Evolutionary conservation across 2,329 filamentous ascomycete genomes (phyloP).

Genomic region (Thelonectria olida): DNA sequence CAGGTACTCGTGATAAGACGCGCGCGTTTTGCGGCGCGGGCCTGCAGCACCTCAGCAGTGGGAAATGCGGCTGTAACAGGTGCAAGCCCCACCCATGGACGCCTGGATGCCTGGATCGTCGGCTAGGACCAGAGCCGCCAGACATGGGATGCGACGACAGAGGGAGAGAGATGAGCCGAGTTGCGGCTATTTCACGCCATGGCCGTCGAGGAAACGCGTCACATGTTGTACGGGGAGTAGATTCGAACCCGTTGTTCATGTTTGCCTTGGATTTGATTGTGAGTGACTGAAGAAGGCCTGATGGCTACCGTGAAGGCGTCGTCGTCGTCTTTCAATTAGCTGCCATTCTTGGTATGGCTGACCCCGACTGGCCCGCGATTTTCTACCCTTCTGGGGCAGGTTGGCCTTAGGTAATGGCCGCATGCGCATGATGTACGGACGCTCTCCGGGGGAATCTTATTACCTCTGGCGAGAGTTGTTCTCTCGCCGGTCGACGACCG

Average conservation of each 20-base stretch:
- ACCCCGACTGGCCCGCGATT: background rate
- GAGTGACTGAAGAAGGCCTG: no score
- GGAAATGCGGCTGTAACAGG: slow-evolving; percentile 38
- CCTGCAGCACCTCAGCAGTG: no score
- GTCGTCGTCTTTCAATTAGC: background rate
- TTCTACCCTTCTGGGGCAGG: background rate
- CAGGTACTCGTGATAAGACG: slow-evolving; percentile 29
- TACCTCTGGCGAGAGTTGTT: background rate
- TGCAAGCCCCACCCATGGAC: slow-evolving; percentile 20
- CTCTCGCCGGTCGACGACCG: background rate
- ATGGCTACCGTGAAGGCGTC: background rate
- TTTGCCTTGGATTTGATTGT: no score
- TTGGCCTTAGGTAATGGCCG: background rate
- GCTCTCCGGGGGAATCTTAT: background rate
- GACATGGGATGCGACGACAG: slow-evolving; percentile 29
- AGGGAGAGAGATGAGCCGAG: slow-evolving; percentile 10
- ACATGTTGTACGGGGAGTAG: background rate
- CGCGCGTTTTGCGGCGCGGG: slow-evolving; percentile 28
- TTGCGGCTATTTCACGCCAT: background rate
- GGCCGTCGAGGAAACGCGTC: background rate
- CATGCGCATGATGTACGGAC: background rate
- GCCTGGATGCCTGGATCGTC: slow-evolving; percentile 18
- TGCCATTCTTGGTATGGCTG: background rate
- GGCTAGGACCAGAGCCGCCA: slow-evolving; percentile 35
- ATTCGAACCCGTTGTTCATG: background rate